Conservation (phyloP, 1,284 basidiomycete species). For the Fomitopsis palustris region DNA sequence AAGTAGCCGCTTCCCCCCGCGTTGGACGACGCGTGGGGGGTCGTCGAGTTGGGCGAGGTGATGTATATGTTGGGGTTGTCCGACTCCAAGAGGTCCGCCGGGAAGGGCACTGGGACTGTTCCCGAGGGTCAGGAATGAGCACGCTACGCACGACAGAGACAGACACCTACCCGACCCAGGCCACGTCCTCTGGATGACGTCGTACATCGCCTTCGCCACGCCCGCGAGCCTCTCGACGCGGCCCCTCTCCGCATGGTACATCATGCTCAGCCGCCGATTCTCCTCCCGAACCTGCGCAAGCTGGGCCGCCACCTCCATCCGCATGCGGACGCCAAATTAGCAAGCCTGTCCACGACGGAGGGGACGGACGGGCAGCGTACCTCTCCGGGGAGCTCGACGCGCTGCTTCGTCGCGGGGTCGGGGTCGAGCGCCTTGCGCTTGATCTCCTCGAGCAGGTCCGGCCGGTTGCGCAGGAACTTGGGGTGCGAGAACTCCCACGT, state of each 20-base stretch:
- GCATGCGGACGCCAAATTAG: not conserved
- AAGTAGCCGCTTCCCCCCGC: conserved; percentile 12
- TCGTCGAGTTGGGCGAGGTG: conserved; percentile 54
- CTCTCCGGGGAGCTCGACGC: conserved; percentile 76
- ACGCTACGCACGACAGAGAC: not conserved
- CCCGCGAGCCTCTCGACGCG: conserved; percentile 36
- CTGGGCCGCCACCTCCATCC: conserved; percentile 62
- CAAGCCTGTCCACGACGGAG: not conserved
- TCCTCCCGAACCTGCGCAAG: conserved; percentile 55
- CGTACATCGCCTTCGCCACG: conserved; percentile 51
- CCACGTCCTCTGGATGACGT: conserved; percentile 48
- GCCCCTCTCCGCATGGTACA: conserved; percentile 40
- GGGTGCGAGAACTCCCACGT: conserved; percentile 89
- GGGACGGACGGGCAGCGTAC: conserved; percentile 28
- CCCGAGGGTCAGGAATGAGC: not conserved
- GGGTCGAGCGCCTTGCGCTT: conserved; percentile 82
- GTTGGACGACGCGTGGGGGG: conserved; percentile 28
- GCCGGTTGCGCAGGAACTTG: conserved; percentile 80
- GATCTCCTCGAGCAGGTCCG: conserved; percentile 82
- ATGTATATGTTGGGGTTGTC: conserved; percentile 67
- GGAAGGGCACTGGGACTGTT: conserved; percentile 60
- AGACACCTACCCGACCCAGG: conserved; percentile 45
- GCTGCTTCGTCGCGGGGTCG: conserved; percentile 60
- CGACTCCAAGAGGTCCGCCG: conserved; percentile 54
- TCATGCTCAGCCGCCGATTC: conserved; percentile 1